These are phyloP conservation scores for Amesomyces nigricolor DNA, from an alignment of 2,329 filamentous ascomycete genomes.

Conservation along the genomic window DNA sequence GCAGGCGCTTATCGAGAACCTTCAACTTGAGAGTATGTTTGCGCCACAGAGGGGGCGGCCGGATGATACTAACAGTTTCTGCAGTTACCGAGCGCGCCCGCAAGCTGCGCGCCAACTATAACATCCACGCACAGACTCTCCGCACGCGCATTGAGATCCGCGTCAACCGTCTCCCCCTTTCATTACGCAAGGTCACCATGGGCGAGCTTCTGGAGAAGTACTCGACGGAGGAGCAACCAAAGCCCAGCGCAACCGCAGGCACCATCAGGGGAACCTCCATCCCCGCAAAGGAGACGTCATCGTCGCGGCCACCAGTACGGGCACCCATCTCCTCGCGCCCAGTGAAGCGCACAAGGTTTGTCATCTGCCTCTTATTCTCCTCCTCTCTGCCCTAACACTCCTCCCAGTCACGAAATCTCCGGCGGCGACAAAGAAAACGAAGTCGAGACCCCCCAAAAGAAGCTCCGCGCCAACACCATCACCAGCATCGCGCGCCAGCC, in stretches of 20 bases:
- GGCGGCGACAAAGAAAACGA: conserved; percentile 75
- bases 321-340: conserved; percentile 21
- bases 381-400: conserved; percentile 24
- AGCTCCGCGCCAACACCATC: conserved; percentile 41
- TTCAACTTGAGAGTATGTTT: conserved; percentile 76
- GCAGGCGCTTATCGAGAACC: conserved; percentile 79
- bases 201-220: conserved; percentile 62
- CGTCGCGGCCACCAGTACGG: conserved; percentile 28
- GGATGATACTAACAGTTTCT: conserved; percentile 14
- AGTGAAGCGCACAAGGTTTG: conserved; percentile 50
- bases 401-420: conserved; percentile 54
- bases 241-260: conserved; percentile 25
- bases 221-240: conserved; percentile 38
- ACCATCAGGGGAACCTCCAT: conserved; percentile 40
- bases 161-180: conserved; percentile 82
- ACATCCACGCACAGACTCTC: conserved; percentile 78
- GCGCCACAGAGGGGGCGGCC: neutral
- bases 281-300: conserved; percentile 42
- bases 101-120: conserved; percentile 83
- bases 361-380: conserved; percentile 18
- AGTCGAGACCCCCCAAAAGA: conserved; percentile 66
- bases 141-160: conserved; percentile 85
- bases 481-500: conserved; percentile 40
- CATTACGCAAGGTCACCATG: conserved; percentile 74
- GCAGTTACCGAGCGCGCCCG: conserved; percentile 81